Evolutionary conservation across 352 stramenopile genomes (phyloP), one percentile per base, ranked within the genome.

Genomic region (Phytopythium helicoides): DNA sequence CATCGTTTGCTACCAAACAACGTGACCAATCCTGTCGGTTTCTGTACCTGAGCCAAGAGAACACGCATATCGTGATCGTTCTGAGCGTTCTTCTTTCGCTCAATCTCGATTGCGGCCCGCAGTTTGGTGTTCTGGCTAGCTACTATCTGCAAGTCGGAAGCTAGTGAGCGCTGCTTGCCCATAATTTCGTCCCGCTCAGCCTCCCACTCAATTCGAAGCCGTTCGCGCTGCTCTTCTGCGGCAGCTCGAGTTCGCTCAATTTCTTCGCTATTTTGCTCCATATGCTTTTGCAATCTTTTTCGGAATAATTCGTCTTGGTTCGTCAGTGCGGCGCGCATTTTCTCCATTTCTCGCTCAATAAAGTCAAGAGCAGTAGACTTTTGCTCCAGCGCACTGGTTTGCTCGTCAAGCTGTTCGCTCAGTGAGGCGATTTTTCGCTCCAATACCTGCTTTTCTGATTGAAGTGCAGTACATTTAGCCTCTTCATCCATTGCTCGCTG

Each of bases 291-390:
- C 12, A 88, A 54, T 11, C 68, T 60, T 18, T 69, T 82, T 38
- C 85, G 63, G 39, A 86, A 86, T 3, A 86, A 25, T 1, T 54
- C 60, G 51, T 86, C 77, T 36, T 90, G 80, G 12, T 87, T 76
- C 40, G 68, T 60, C 1, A 88, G 65, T 15, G 62, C 62, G 0
- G 53, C 62, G 14, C 75, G 73, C 73, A 90, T 76, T 0, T 70
- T 67, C 23, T 85, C 73, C 77, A 90, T 87, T 38, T 90, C 80
- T 10, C 71, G 72, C 34, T 88, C 80, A 7, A 90, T 73, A 21
- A 88, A 71, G 38, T 87, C 77, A 11, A 90, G 56, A 6, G 77
- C 80, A 9, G 61, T 63, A 12, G 76, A 63, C 40, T 87, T 88
- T 15, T 76, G 63, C 33, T 66, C 64, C 7, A 90, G 16, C 36